Conservation (phyloP, 495 filamentous ascomycete species). For the Penicillium angulare region DNA sequence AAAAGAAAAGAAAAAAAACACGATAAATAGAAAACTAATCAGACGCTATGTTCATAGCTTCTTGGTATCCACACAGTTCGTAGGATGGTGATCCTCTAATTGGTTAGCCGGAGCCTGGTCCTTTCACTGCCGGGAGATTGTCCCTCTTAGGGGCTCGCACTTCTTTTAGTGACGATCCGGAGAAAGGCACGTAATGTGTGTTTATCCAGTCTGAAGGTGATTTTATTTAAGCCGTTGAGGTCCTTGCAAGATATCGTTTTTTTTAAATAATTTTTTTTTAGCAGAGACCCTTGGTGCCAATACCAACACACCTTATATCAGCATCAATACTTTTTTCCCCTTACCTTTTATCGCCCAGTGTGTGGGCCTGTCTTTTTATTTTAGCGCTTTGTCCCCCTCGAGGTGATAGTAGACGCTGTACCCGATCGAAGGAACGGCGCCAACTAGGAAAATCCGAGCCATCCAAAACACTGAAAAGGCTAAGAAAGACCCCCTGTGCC, state of each 20-base stretch:
- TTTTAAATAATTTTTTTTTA: too few relatives aligned
- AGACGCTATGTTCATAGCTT: constrained; percentile 24
- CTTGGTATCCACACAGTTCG: constrained; percentile 24
- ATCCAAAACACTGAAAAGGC: too few relatives aligned
- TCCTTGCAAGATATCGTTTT: background rate
- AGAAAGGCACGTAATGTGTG: constrained; percentile 12
- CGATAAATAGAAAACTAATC: background rate
- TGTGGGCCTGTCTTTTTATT: too few relatives aligned
- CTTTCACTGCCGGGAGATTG: constrained; percentile 15
- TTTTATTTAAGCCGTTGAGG: background rate
- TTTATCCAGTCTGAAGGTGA: background rate
- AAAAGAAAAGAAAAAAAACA: background rate
- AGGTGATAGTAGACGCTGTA: too few relatives aligned
- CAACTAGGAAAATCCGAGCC: too few relatives aligned
- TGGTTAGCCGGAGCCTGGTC: constrained; percentile 5
- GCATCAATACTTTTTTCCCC: too few relatives aligned
- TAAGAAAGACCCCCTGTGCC: background rate
- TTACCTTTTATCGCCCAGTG: too few relatives aligned
- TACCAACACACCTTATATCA: background rate
- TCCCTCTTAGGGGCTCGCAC: constrained; percentile 11
- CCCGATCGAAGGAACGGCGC: too few relatives aligned
- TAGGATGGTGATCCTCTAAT: constrained; percentile 9
- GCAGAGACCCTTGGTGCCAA: too few relatives aligned
- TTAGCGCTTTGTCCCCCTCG: too few relatives aligned
- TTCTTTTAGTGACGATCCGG: constrained; percentile 18